Evolutionary conservation across 1,284 basidiomycete genomes (phyloP).

Genomic region (Cryptococcus sp.): DNA sequence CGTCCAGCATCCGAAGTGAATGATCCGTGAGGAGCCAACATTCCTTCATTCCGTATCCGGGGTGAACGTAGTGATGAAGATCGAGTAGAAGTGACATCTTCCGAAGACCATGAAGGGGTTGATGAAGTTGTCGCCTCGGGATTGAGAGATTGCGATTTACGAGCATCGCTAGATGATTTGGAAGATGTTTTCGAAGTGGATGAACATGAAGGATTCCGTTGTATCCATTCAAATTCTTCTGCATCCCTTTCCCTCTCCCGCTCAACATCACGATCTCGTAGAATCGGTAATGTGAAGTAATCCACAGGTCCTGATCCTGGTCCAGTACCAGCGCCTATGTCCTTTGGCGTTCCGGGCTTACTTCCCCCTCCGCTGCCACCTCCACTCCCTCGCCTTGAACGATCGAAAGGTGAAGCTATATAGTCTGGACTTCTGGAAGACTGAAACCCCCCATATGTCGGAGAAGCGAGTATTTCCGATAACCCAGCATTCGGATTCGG

Average conservation of each 20-base stretch:
- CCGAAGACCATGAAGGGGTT: conserved; percentile 7
- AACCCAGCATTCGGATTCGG: too few relatives aligned
- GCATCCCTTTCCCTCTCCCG: too few relatives aligned
- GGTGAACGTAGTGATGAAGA: conserved; percentile 2
- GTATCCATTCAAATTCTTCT: too few relatives aligned
- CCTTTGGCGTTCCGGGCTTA: too few relatives aligned
- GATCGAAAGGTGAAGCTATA: conserved; percentile 3
- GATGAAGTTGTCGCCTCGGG: conserved; percentile 2
- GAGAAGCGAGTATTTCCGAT: neutral
- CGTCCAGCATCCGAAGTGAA: conserved; percentile 14
- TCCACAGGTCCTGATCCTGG: too few relatives aligned
- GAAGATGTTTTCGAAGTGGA: too few relatives aligned
- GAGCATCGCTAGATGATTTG: too few relatives aligned
- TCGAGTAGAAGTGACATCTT: conserved; percentile 1
- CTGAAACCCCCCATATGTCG: neutral
- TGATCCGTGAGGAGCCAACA: conserved; percentile 16
- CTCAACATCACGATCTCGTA: too few relatives aligned
- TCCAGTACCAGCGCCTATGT: too few relatives aligned
- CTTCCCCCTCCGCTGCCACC: too few relatives aligned
- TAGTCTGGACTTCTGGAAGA: neutral
- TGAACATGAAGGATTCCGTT: too few relatives aligned
- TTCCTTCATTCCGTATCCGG: conserved; percentile 11
- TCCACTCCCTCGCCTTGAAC: too few relatives aligned
- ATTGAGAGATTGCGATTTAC: neutral
- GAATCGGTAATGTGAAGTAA: neutral